These are phyloP conservation scores for Penstemon davidsonii DNA, from an alignment of 257 asterid species.

Conservation along the genomic window DNA sequence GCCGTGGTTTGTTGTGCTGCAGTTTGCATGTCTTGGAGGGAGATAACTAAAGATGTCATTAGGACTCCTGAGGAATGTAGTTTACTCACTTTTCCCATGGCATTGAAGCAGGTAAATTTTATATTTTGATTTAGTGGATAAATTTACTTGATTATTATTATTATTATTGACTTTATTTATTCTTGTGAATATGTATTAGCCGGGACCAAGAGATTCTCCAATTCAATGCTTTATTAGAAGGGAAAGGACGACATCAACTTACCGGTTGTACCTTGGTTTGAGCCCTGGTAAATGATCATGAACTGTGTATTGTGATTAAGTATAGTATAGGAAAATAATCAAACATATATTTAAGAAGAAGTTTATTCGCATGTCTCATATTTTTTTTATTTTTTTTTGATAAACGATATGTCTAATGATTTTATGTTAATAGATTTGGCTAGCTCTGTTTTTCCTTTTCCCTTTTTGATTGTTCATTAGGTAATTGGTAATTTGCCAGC, in stretches of 20 bases:
- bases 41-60: conserved; percentile 73
- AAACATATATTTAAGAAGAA: not conserved
- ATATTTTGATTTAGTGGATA: too few relatives aligned
- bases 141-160: conserved; percentile 19
- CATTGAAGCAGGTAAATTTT: conserved; percentile 67
- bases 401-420: too few relatives aligned
- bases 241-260: conserved; percentile 68
- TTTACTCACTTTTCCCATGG: conserved; percentile 71
- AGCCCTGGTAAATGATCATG: conserved; percentile 53
- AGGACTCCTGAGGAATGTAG: conserved; percentile 62
- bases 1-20: conserved; percentile 80
- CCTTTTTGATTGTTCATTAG: not conserved
- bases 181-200: conserved; percentile 42
- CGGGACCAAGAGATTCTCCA: conserved; percentile 77
- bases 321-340: not conserved
- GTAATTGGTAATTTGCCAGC: not conserved
- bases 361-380: not conserved
- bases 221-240: conserved; percentile 85
- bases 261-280: conserved; percentile 74
- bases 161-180: conserved; percentile 13
- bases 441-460: not conserved
- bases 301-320: not conserved
- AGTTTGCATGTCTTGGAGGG: conserved; percentile 90
- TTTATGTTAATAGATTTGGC: not conserved
- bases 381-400: not conserved